phyloP scores from a whole-genome alignment of 139 green algal genomes.

The Chlamydomonas sphaeroides region DNA sequence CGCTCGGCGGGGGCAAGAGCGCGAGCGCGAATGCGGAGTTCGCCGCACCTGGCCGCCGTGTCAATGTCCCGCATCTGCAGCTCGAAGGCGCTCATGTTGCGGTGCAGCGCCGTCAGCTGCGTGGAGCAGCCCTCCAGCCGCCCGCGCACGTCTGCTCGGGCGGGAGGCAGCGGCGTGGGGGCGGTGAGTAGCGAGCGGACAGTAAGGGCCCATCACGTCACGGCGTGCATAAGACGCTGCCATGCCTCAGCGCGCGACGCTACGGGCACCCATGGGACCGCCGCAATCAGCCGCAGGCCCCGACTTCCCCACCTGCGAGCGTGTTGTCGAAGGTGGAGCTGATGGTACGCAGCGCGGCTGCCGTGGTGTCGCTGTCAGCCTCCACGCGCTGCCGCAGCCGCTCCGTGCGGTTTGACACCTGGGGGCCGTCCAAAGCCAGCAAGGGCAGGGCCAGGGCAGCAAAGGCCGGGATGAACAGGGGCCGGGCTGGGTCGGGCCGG shows the following conservation, averaged over 20 bases:
- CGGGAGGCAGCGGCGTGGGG: no score
- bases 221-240: no score
- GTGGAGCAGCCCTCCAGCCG: conserved; percentile 31
- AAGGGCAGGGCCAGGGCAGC: no score
- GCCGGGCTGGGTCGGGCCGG: not conserved
- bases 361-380: conserved; percentile 52
- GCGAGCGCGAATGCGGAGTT: no score
- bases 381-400: conserved; percentile 51
- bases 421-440: no score
- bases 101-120: conserved; percentile 29
- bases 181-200: no score
- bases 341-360: conserved; percentile 44
- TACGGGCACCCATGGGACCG: no score
- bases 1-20: no score
- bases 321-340: conserved; percentile 46
- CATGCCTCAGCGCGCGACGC: no score
- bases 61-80: conserved; percentile 31
- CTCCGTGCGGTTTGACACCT: conserved; percentile 44
- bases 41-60: conserved; percentile 9
- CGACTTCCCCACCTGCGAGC: conserved; percentile 14
- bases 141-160: conserved; percentile 30
- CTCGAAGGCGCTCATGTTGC: conserved; percentile 28
- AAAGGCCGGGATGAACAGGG: no score
- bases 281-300: no score
- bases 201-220: no score